Evolutionary conservation across 2,329 filamentous ascomycete genomes (phyloP).

Genomic region (Fusarium sororula): DNA sequence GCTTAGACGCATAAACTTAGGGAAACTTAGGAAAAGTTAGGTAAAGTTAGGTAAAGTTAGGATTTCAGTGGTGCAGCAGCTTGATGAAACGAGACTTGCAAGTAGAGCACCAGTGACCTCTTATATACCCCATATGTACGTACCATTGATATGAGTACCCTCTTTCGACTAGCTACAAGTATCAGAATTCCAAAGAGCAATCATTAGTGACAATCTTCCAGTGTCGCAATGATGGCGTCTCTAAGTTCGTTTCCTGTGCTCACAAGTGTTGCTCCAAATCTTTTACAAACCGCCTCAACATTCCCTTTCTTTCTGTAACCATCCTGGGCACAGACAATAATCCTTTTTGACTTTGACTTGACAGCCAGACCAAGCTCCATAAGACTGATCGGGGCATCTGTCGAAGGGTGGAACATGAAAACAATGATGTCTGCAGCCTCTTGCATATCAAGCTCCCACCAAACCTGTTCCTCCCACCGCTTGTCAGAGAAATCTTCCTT

Average conservation of each 20-base stretch:
- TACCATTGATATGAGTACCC: background rate
- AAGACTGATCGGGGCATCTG: conserved; percentile 65
- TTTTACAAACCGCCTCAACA: conserved; percentile 64
- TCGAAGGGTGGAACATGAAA: conserved; percentile 64
- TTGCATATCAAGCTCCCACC: conserved; percentile 70
- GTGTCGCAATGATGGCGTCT: conserved; percentile 43
- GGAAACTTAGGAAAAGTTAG: background rate
- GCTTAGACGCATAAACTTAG: background rate
- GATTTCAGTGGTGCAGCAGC: background rate
- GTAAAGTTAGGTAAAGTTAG: background rate
- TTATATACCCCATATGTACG: background rate
- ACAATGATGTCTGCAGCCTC: conserved; percentile 62
- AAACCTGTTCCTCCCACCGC: conserved; percentile 62
- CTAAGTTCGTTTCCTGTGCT: conserved; percentile 53
- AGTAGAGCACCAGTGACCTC: background rate
- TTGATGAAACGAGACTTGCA: background rate
- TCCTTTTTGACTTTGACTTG: conserved; percentile 53
- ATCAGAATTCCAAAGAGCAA: too few relatives aligned
- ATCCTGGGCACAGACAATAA: conserved; percentile 62
- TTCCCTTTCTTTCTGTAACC: conserved; percentile 69
- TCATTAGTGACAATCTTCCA: background rate
- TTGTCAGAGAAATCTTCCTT: conserved; percentile 57
- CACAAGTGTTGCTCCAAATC: conserved; percentile 45
- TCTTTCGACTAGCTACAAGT: background rate
- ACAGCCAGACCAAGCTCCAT: conserved; percentile 68